A percentile compares a stretch with the other conserved stretches of the same genome.
Evolutionary conservation across 768 basidiomycete species (phyloP).

Genomic region (Leccinum subgranulosum): DNA sequence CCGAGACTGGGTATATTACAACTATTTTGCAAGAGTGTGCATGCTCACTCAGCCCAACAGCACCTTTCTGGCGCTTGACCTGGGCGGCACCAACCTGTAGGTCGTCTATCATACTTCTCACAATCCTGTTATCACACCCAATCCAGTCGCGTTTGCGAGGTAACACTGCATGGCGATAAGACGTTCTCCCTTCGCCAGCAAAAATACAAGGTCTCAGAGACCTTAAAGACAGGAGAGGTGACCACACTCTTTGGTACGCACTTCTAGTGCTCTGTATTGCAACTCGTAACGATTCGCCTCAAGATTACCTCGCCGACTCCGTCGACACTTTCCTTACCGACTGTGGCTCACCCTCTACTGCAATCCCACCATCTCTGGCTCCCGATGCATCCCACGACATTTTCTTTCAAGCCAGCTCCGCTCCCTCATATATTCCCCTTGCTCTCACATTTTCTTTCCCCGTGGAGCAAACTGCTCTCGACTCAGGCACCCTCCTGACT

Average conservation of each 20-base stretch:
- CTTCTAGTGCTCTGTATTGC: background rate
- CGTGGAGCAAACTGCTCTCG: constrained; percentile 93
- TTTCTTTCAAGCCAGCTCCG: constrained; percentile 18
- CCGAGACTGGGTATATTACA: constrained; percentile 78
- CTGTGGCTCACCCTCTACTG: constrained; percentile 26
- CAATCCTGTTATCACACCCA: background rate
- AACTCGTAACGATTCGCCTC: constrained; percentile 10
- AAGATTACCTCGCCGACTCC: constrained; percentile 97
- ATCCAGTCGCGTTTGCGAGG: constrained; percentile 88
- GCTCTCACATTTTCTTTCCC: constrained; percentile 98
- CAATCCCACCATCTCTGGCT: constrained; percentile 26
- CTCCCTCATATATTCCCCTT: constrained; percentile 55
- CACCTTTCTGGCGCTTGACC: constrained; percentile 93
- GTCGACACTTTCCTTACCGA: constrained; percentile 91
- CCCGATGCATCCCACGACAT: constrained; percentile 13
- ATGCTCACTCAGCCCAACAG: constrained; percentile 38
- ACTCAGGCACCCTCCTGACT: constrained; percentile 84
- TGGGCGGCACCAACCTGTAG: constrained; percentile 97
- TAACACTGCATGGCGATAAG: constrained; percentile 84
- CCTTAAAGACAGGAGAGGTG: constrained; percentile 91
- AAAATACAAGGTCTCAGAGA: constrained; percentile 94
- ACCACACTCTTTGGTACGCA: constrained; percentile 75
- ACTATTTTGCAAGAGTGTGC: background rate
- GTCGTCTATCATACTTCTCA: constrained; percentile 24
- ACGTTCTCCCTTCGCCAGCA: constrained; percentile 90